Conservation (phyloP, 2,329 filamentous ascomycete genomes). For the Colletotrichum australisinense region DNA sequence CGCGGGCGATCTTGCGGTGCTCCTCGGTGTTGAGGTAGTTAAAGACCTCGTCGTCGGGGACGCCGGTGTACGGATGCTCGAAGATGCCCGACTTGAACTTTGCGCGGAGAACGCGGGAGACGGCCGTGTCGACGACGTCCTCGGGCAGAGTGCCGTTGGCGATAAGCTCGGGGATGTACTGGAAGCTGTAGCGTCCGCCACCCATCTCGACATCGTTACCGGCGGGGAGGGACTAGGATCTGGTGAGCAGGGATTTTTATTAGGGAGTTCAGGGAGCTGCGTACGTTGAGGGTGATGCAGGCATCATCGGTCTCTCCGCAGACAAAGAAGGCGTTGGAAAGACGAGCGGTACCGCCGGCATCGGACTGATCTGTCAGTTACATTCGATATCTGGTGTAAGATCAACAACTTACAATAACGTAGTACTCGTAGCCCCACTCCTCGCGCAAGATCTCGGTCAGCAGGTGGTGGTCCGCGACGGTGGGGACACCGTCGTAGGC, state of each 20-base stretch:
- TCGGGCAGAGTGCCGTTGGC: constrained; percentile 69
- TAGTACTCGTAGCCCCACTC: constrained; percentile 82
- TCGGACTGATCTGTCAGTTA: constrained; percentile 53
- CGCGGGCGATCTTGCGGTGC: constrained; percentile 67
- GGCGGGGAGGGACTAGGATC: constrained; percentile 65
- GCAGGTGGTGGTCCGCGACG: constrained; percentile 72
- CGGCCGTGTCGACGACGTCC: constrained; percentile 72
- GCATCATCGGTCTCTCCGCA: constrained; percentile 73
- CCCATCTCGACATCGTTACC: constrained; percentile 84
- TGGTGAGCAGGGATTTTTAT: constrained; percentile 9
- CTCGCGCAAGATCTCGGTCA: constrained; percentile 75
- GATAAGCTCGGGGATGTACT: constrained; percentile 74
- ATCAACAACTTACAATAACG: constrained; percentile 51
- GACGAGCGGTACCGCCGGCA: constrained; percentile 76
- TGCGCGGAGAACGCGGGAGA: constrained; percentile 71
- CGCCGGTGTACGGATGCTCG: constrained; percentile 74
- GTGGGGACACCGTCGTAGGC: constrained; percentile 79
- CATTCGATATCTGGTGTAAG: background rate
- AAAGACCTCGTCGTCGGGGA: constrained; percentile 64
- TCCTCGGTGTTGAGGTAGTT: constrained; percentile 72
- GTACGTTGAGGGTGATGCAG: constrained; percentile 69
- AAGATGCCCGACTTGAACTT: constrained; percentile 80
- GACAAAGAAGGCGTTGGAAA: constrained; percentile 73
- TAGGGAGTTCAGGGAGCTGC: constrained; percentile 30
- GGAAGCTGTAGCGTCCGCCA: constrained; percentile 77